Conservation (phyloP, 805 yeast species). For the Zygoascus biomembranicola region DNA sequence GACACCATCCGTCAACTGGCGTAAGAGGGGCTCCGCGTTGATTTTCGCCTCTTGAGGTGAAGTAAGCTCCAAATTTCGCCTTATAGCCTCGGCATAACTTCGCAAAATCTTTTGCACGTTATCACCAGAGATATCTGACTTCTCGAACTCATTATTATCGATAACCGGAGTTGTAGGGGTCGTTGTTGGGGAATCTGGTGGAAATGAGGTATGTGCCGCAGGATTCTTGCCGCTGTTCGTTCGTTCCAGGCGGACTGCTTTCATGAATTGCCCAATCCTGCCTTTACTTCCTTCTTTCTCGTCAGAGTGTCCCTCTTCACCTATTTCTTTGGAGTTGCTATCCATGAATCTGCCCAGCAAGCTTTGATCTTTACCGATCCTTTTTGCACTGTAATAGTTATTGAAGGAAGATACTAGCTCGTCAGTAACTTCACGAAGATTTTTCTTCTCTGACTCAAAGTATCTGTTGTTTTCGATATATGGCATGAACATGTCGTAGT, state of each 20-base stretch:
- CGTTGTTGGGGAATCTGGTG: conserved; percentile 1
- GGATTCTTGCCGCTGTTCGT: conserved; percentile 4
- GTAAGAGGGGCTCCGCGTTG: conserved; percentile 57
- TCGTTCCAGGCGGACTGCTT: conserved; percentile 17
- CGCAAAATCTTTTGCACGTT: conserved; percentile 55
- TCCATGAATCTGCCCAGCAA: neutral
- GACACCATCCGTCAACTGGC: conserved; percentile 56
- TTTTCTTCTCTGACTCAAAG: conserved; percentile 62
- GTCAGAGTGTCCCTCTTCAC: neutral
- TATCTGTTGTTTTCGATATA: conserved; percentile 60
- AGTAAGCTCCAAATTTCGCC: conserved; percentile 65
- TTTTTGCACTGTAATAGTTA: conserved; percentile 32
- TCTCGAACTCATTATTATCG: conserved; percentile 1
- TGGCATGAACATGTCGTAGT: conserved; percentile 64
- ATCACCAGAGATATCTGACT: conserved; percentile 8
- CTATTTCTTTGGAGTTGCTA: neutral
- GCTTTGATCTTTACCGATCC: conserved; percentile 17
- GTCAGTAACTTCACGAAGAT: conserved; percentile 40
- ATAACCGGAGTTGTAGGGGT: neutral
- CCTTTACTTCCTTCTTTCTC: conserved; percentile 21
- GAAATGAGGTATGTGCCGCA: conserved; percentile 1
- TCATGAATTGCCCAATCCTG: conserved; percentile 25
- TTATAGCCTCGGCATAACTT: conserved; percentile 67
- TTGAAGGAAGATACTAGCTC: conserved; percentile 40
- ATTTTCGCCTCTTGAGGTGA: conserved; percentile 47